Conservation (phyloP, 2,329 filamentous ascomycete genomes). For the Paecilomyces formosus region DNA sequence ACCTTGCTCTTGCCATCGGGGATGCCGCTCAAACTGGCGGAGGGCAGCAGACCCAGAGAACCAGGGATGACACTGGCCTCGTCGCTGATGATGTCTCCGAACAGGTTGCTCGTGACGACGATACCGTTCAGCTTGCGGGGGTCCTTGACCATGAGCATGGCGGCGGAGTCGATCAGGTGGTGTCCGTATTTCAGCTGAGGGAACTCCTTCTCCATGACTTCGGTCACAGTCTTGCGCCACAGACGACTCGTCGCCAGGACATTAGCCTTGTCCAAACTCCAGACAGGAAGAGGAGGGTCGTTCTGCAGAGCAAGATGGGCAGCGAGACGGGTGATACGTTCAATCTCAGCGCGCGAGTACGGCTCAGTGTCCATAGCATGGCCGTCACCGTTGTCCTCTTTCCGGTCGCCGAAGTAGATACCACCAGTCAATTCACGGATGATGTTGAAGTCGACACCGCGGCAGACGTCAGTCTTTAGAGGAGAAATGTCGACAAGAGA, state of each 20-base stretch:
- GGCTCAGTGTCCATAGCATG: constrained; percentile 79
- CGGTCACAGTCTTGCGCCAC: constrained; percentile 80
- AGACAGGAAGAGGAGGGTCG: constrained; percentile 69
- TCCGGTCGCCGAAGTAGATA: constrained; percentile 90
- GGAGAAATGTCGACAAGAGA: constrained; percentile 77
- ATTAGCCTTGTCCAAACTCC: constrained; percentile 92
- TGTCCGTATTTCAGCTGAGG: constrained; percentile 76
- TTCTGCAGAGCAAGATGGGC: constrained; percentile 72
- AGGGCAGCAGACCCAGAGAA: constrained; percentile 78
- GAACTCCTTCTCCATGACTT: constrained; percentile 83
- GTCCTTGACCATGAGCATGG: constrained; percentile 97
- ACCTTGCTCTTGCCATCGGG: constrained; percentile 78
- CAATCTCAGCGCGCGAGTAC: constrained; percentile 77
- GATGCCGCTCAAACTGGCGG: constrained; percentile 76
- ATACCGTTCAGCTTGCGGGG: constrained; percentile 81
- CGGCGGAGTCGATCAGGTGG: constrained; percentile 92
- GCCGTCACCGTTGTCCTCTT: constrained; percentile 65
- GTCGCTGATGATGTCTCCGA: constrained; percentile 93
- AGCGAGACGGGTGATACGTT: constrained; percentile 76
- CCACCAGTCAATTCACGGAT: constrained; percentile 87
- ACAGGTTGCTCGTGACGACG: constrained; percentile 86
- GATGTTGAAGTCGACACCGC: constrained; percentile 84
- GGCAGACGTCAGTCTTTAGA: constrained; percentile 76
- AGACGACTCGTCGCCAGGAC: constrained; percentile 83
- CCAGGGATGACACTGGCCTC: constrained; percentile 93